Conservation (phyloP, 2,329 filamentous ascomycete species). For the Lachnellula occidentalis region DNA sequence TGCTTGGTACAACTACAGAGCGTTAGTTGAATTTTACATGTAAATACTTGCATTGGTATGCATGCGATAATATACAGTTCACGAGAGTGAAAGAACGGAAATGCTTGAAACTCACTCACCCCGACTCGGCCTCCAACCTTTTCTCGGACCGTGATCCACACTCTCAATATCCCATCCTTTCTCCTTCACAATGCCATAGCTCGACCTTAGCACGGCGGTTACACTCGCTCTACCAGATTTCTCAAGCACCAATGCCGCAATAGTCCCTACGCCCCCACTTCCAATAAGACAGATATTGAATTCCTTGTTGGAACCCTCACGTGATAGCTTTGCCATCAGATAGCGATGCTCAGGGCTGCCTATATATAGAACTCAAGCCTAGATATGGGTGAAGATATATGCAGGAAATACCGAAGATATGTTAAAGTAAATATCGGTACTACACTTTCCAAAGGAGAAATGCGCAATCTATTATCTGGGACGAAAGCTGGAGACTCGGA, state of each 20-base stretch:
- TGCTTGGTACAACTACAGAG: constrained; percentile 8
- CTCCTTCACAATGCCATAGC: constrained; percentile 17
- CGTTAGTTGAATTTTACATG: too few species aligned
- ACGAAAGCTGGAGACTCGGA: too few species aligned
- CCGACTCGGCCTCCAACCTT: constrained; percentile 18
- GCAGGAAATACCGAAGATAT: too few species aligned
- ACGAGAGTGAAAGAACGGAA: too few species aligned
- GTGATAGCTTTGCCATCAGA: background rate
- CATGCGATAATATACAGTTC: too few species aligned
- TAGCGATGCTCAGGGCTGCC: background rate
- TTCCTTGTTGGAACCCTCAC: constrained; percentile 5
- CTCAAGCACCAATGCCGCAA: constrained; percentile 18
- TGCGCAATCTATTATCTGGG: too few species aligned
- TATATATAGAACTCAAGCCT: background rate
- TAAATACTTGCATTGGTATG: too few species aligned
- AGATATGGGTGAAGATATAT: too few species aligned
- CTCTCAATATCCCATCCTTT: constrained; percentile 22
- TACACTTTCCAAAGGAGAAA: too few species aligned
- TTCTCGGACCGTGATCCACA: constrained; percentile 19
- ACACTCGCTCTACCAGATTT: constrained; percentile 17
- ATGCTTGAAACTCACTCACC: constrained; percentile 4
- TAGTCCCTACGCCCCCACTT: constrained; percentile 21
- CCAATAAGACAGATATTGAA: constrained; percentile 20
- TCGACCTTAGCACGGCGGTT: constrained; percentile 19
- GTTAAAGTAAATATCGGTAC: too few species aligned